Evolutionary conservation across 1,284 basidiomycete genomes (phyloP).

Genomic region (Tilletia caries): DNA sequence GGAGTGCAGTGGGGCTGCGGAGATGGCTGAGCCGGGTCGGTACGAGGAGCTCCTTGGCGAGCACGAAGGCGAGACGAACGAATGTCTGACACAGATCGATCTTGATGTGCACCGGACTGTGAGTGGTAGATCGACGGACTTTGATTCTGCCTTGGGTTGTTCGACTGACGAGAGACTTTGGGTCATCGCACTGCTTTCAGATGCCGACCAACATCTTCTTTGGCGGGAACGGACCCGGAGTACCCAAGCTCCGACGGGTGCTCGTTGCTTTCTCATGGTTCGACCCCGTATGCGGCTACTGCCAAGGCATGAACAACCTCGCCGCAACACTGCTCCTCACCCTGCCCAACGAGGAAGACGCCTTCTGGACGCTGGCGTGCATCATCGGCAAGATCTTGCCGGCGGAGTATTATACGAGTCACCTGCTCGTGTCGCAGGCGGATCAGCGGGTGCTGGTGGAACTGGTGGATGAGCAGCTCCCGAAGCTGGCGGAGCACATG

Average conservation of each 20-base stretch:
- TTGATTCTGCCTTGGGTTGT: background rate
- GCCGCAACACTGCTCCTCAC: constrained; percentile 89
- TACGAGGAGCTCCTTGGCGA: constrained; percentile 75
- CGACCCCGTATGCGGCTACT: constrained; percentile 55
- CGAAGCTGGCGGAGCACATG: constrained; percentile 73
- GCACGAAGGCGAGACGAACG: constrained; percentile 60
- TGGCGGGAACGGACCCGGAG: constrained; percentile 88
- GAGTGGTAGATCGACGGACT: background rate
- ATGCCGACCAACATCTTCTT: constrained; percentile 97
- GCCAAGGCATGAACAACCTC: constrained; percentile 75
- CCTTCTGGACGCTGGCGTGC: constrained; percentile 89
- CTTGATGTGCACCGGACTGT: constrained; percentile 69
- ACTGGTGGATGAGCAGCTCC: constrained; percentile 73
- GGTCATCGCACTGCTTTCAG: constrained; percentile 56
- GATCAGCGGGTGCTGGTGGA: constrained; percentile 87
- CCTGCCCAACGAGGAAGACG: constrained; percentile 89
- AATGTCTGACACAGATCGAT: constrained; percentile 80
- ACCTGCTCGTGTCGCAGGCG: constrained; percentile 72
- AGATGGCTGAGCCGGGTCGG: constrained; percentile 84
- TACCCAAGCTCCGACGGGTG: constrained; percentile 82
- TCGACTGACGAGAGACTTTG: constrained; percentile 53
- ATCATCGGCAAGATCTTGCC: constrained; percentile 66
- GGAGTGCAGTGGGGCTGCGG: constrained; percentile 86
- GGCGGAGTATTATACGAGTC: constrained; percentile 55
- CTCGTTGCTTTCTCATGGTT: constrained; percentile 83